A percentile compares a stretch with the other conserved stretches of the same genome.
Conservation (phyloP, 108 stramenopile species). For the Pseudonitzschia multiseries region DNA sequence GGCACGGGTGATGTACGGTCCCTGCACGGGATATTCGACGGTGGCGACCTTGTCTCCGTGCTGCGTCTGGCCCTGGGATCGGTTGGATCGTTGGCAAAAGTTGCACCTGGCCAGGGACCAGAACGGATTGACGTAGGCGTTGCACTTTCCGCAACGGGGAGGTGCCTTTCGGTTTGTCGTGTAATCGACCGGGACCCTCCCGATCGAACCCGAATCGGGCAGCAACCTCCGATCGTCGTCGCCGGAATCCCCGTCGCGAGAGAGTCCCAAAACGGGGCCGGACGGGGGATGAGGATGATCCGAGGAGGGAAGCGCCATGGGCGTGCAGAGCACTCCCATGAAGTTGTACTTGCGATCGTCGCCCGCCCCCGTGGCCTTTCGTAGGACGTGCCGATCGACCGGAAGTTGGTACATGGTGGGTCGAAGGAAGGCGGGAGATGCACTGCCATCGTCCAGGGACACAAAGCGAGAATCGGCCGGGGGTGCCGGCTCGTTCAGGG, state of each 20-base stretch:
- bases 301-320: slow-evolving; percentile 43
- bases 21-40: slow-evolving; percentile 72
- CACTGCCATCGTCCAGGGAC: slow-evolving; percentile 58
- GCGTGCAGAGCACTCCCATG: slow-evolving; percentile 61
- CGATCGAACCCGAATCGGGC: slow-evolving; percentile 28
- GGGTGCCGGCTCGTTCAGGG: slow-evolving; percentile 38
- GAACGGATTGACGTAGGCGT: slow-evolving; percentile 80
- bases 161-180: slow-evolving; percentile 38
- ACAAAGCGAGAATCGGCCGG: slow-evolving; percentile 60
- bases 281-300: slow-evolving; percentile 20
- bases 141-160: slow-evolving; percentile 67
- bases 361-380: slow-evolving; percentile 27
- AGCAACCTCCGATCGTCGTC: slow-evolving; percentile 1
- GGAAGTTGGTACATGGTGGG: slow-evolving; percentile 64
- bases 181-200: slow-evolving; percentile 48
- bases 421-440: slow-evolving; percentile 60
- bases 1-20: slow-evolving; percentile 57
- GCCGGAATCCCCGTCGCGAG: neutral
- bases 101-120: slow-evolving; percentile 54
- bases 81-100: slow-evolving; percentile 47
- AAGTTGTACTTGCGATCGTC: neutral
- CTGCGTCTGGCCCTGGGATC: slow-evolving; percentile 20
- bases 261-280: neutral
- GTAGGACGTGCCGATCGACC: slow-evolving; percentile 36
- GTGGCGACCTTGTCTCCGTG: slow-evolving; percentile 45